Base-by-base conservation (phyloP, 2,329 filamentous ascomycete genomes). In the Cladosporium sp. region DNA sequence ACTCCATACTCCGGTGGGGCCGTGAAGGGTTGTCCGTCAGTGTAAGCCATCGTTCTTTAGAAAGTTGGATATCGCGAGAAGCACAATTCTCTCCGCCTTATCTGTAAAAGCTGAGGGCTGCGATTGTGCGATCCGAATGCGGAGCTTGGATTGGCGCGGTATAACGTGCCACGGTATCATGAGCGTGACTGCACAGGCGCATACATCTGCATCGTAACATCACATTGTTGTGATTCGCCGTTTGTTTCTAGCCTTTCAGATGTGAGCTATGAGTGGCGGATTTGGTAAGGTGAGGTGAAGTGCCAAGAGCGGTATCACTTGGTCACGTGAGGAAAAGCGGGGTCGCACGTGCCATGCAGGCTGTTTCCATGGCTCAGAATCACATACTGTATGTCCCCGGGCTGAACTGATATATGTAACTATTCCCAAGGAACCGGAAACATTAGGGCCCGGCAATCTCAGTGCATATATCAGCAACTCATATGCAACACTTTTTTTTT, bases 171-270 rank as follows among this genome's bases (percentile, higher is more conserved):
- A 21, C 2, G 18, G 18, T 43, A 10, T 21, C 18, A 43, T 10
- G 6, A 7, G 1, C 7, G 7, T 10, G 3, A 0, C 7, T 18
- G 18, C 18, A 7, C 2, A 3, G 39, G 18, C 2, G 7, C 6
- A n/a, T 18, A 43, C 6, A 21, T 10, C 18, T 43, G 18, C 18
- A 18, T 21, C 39, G 5, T 1, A 11, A 21, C 2, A 10, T 21
- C 8, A 43, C 2, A 21, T 21, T 21, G 2, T 3, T 2, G 1
- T 21, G 13, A 8, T 1, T n/a, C 18, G 6, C 2, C 18, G 39
- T 43, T 18, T 8, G 39, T 8, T 39, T n/a, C 39, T 43, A 18
- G 14, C 2, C 32, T 34, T 11, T 39, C 16, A n/a, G 16, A n/a
- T 16, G 34, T 1, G 16, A 16, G 3, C 16, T 5, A 3, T n/a